A percentile compares a stretch with the other conserved stretches of the same genome.
Conservation (phyloP, 805 yeast genomes). For the Lachancea fermentati region DNA sequence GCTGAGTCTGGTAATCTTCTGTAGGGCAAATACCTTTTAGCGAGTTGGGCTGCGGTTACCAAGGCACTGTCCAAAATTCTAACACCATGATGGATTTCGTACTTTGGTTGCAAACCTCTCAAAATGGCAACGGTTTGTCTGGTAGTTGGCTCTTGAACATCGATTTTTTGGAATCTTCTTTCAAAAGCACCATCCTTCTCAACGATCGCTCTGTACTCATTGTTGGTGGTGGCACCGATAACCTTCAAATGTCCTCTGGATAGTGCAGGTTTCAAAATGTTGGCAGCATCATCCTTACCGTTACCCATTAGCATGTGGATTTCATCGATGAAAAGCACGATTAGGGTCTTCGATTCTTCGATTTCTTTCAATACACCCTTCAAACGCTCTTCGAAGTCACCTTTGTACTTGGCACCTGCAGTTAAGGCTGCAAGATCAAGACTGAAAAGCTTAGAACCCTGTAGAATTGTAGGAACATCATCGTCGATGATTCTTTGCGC, state of each 20-base stretch:
- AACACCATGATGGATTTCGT: constrained; percentile 97
- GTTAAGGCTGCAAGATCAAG: constrained; percentile 93
- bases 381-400: constrained; percentile 90
- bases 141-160: constrained; percentile 88
- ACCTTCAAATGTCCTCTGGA: constrained; percentile 96
- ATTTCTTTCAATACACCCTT: constrained; percentile 85
- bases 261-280: constrained; percentile 91
- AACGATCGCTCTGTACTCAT: constrained; percentile 86
- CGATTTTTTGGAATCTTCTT: constrained; percentile 96
- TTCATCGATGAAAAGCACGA: constrained; percentile 91
- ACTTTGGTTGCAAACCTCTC: constrained; percentile 91
- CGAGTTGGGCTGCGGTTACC: constrained; percentile 90
- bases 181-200: constrained; percentile 98
- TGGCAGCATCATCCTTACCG: constrained; percentile 96
- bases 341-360: constrained; percentile 78
- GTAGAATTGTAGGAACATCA: constrained; percentile 87
- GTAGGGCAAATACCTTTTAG: constrained; percentile 89
- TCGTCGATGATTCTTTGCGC: constrained; percentile 95
- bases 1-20: constrained; percentile 97
- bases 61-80: constrained; percentile 91
- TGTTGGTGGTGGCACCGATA: constrained; percentile 96
- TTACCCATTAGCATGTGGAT: constrained; percentile 99
- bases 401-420: constrained; percentile 96
- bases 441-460: constrained; percentile 75
- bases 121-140: constrained; percentile 92